phyloP scores from a whole-genome alignment of 1,284 basidiomycete genomes.

The Cerrena zonata region DNA sequence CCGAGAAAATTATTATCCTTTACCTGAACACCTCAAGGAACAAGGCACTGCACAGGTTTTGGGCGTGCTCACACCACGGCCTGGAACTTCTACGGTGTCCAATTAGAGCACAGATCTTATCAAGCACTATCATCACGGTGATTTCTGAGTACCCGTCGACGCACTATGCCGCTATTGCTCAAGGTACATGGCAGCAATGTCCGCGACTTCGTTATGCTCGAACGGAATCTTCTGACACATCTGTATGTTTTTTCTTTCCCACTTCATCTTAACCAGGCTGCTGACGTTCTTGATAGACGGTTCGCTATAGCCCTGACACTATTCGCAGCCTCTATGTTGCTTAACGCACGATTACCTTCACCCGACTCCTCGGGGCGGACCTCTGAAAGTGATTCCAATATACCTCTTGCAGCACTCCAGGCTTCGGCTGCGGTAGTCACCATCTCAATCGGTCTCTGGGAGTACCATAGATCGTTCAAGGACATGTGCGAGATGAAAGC shows the following conservation, averaged over 20 bases:
- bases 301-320: conserved; percentile 59
- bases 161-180: conserved; percentile 19
- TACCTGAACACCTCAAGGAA: too few species aligned
- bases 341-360: conserved; percentile 52
- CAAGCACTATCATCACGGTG: too few species aligned
- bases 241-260: conserved; percentile 19
- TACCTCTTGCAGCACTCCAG: conserved; percentile 28
- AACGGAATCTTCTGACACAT: conserved; percentile 65
- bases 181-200: conserved; percentile 41
- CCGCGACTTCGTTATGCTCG: conserved; percentile 70
- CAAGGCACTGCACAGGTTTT: too few species aligned
- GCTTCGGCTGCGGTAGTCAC: conserved; percentile 44
- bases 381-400: conserved; percentile 15
- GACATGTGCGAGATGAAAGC: conserved; percentile 53
- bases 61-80: too few species aligned
- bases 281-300: conserved; percentile 24
- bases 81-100: too few species aligned
- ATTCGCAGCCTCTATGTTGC: conserved; percentile 56
- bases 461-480: conserved; percentile 53
- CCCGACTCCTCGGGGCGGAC: conserved; percentile 21
- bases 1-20: too few species aligned
- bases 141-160: too few species aligned
- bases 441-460: conserved; percentile 54
- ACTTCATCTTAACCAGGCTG: not conserved
- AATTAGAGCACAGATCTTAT: too few species aligned